Percentiles rank a stretch among this genome's conserved stretches.
These are phyloP conservation scores for Pelargonium fulgidum DNA, from an alignment of 441 rosid species.

Conservation along the genomic window DNA sequence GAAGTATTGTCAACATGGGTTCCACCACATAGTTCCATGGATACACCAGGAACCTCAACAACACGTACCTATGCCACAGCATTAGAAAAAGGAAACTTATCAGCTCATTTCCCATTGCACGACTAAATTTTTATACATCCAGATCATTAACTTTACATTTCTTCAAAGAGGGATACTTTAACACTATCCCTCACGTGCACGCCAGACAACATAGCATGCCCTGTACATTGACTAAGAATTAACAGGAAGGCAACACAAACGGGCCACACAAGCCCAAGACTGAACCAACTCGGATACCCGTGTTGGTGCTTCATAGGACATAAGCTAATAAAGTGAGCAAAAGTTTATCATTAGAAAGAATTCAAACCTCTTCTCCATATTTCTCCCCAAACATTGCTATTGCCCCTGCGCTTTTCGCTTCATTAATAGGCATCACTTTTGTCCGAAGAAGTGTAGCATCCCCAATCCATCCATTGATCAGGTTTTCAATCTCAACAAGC, in stretches of 20 bases:
- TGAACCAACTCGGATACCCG: too few relatives aligned
- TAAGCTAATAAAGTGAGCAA: conserved; percentile 4
- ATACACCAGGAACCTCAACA: conserved; percentile 91
- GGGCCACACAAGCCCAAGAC: too few relatives aligned
- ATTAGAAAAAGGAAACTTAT: conserved; percentile 1
- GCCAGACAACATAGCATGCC: too few relatives aligned
- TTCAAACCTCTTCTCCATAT: conserved; percentile 71
- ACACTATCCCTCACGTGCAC: too few relatives aligned
- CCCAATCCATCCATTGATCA: conserved; percentile 82
- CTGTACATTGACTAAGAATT: too few relatives aligned
- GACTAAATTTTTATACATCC: neutral
- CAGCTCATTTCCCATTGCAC: conserved; percentile 7
- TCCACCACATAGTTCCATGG: conserved; percentile 98
- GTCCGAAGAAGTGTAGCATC: conserved; percentile 66
- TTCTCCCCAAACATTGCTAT: conserved; percentile 98
- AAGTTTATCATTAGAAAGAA: conserved; percentile 15
- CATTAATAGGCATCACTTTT: conserved; percentile 67
- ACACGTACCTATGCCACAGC: conserved; percentile 64
- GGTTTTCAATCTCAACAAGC: conserved; percentile 60
- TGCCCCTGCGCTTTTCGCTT: conserved; percentile 84
- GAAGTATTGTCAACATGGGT: conserved; percentile 84
- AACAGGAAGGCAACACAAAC: too few relatives aligned
- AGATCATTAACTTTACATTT: too few relatives aligned
- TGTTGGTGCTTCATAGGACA: too few relatives aligned
- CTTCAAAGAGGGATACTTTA: too few relatives aligned